Evolutionary conservation across 495 filamentous ascomycete species (phyloP), one percentile per base, ranked within the genome.

Genomic region (Podospora conica): DNA sequence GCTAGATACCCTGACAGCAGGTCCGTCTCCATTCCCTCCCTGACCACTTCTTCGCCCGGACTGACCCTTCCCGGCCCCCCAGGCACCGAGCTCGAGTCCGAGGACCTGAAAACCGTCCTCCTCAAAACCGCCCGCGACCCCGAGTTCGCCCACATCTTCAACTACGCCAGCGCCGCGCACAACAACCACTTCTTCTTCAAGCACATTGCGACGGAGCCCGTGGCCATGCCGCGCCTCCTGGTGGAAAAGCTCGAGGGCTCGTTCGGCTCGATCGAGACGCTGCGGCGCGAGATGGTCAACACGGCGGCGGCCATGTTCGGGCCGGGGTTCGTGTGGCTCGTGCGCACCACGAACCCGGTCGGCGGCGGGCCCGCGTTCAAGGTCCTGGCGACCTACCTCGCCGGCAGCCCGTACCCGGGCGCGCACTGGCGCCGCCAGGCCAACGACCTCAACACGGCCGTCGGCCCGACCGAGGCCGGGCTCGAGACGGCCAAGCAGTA

Each of bases 151-250:
- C 79, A 86, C 65, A 80, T 89, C 68, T 98, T 98, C 86, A 98
- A 98, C 83, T 86, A 94, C 73, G 95, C 95, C 74, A 93, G 89
- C 67, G 96, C 96, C 89, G 91, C 92, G 63, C 88, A 91, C 81
- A 97, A 98, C 85, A 97, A 97, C 82, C 87, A 95, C 77, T 90
- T 95, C 79, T 98, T 97, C 87, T 98, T 98, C 85, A 68, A 73
- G 33, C 83, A 81, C 68, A 69, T 85, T 59, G 84, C 86, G 65
- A 71, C 77, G 66, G 66, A 81, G 59, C 53, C 60, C 29, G 68
- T 72, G 60, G 56, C 69, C 24, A 79, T 83, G n/a, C n/a, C n/a
- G n/a, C n/a, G n/a, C n/a, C n/a, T n/a, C n/a, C n/a, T n/a, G n/a
- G n/a, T n/a, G n/a, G n/a, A n/a, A n/a, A n/a, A 72, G 53, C 83